Base-by-base conservation (phyloP, 805 yeast species). In the Wickerhamiella kurtzmanii region DNA sequence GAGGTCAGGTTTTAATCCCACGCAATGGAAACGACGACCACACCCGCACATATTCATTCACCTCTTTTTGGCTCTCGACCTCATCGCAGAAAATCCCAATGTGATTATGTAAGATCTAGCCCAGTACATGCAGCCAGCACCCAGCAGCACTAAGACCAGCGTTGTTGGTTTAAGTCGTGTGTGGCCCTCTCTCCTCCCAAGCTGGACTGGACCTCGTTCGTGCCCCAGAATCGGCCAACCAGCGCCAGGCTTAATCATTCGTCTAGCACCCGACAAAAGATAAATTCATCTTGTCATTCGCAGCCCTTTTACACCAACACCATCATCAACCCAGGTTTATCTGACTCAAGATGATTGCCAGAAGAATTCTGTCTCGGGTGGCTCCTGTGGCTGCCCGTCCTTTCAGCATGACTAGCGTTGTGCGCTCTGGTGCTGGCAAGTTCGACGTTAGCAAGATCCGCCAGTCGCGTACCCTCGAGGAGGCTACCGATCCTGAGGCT, bases 401-500 rank as follows among this genome's bases (percentile, higher is more conserved):
- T 13, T 15, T 16, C 41, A 43, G 44, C 41, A 28, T 16, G 37
- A 22, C 43, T 6, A 25, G 32, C 32, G 32, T 25, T 25, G 32
- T 25, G 32, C 32, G 32, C 32, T 25, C 32, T 15, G 41, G 38
- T 22, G 32, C 5, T 21, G 22, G 22, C 25, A 21, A 17, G 22
- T 38, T 13, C 20, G 20, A 38, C 9, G 20, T 18, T 9, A 18
- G 18, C 25, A 38, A 38, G 41, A 16, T 38, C 9, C 48, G 48
- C 46, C 48, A 48, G 47, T 54, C 58, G 22, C 46, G 42, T 28
- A 51, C 43, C 49, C 74, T 89, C 60, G 69, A 80, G 48, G 94
- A 89, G 65, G 94, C 89, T 57, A 73, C 77, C 45, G 86, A 85
- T 62, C 75, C 79, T 44, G 77, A 74, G 55, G 73, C 86, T 47